Evolutionary conservation across 2,329 filamentous ascomycete species (phyloP).

Genomic region (Penicillium sp.): DNA sequence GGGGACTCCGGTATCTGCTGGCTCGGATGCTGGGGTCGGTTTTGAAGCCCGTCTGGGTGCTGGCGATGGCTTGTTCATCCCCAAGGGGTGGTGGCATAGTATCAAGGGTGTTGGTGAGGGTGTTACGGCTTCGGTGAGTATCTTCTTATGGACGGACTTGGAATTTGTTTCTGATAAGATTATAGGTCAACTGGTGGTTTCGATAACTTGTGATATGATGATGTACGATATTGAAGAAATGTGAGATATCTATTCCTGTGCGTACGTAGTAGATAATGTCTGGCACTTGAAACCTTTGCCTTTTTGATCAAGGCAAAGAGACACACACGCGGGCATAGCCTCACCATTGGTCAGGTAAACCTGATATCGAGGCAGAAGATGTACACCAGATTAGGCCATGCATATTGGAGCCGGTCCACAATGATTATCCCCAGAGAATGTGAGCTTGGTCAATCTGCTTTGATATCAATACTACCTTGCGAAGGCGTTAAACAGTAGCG

Average conservation of each 20-base stretch:
- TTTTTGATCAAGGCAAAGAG: too few species aligned
- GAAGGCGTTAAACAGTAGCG: too few species aligned
- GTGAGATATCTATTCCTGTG: not conserved
- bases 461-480: too few species aligned
- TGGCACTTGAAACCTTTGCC: too few species aligned
- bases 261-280: not conserved
- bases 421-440: too few species aligned
- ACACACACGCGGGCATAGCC: too few species aligned
- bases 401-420: too few species aligned
- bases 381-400: too few species aligned
- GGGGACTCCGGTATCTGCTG: slow-evolving; percentile 43
- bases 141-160: not conserved
- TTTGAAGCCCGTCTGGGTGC: slow-evolving; percentile 58
- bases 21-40: slow-evolving; percentile 28
- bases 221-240: not conserved
- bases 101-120: slow-evolving; percentile 63
- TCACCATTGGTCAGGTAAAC: too few species aligned
- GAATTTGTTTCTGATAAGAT: slow-evolving; percentile 7
- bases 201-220: slow-evolving; percentile 52
- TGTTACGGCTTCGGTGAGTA: slow-evolving; percentile 58
- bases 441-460: too few species aligned
- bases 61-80: slow-evolving; percentile 76
- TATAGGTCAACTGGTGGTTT: slow-evolving; percentile 76
- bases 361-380: too few species aligned
- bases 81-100: slow-evolving; percentile 84